Base-by-base conservation (phyloP, 805 yeast species). In the Tetrapisispora nanseiensis region DNA sequence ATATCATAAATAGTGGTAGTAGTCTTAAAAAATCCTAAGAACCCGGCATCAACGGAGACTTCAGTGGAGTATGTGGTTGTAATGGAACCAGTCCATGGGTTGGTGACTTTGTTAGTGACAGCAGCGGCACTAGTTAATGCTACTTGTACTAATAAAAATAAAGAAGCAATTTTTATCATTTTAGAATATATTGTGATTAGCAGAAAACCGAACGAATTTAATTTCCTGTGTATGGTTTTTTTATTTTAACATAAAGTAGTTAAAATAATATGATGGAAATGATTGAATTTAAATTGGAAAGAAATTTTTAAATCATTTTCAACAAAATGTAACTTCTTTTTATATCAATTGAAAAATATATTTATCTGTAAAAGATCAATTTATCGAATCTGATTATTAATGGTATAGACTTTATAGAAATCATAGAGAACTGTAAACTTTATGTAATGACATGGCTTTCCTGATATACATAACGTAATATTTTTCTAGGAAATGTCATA, bases 21-120 rank as follows among this genome's bases (percentile, higher is more conserved):
- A 2, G 26, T 21, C 4, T 15, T 21, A 15, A 39, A 27, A 3
- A 39, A 28, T 27, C 33, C 38, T 19, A 39, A 33, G 13, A 39
- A 28, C 26, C 29, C 37, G 12, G 10, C 11, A 12, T n/a, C 20
- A 10, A 16, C 15, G n/a, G 11, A 27, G 5, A 27, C 15, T 32
- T 27, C n/a, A 6, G 42, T 33, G 4, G 42, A 27, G 29, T 22
- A 39, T 4, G 42, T 39, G 9, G 33, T 15, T 16, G 42, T 39
- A 16, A 21, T 20, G 5, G 38, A 20, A 10, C 27, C 29, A 12
- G 42, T 27, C 38, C 38, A 39, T n/a, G 38, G n/a, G 5, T 7
- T n/a, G 4, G 13, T 16, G 4, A 13, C 13, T 3, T 37, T 39
- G 12, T 10, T 22, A 11, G 18, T n/a, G 6, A 26, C 19, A 13